Percentiles rank a stretch among this genome's conserved stretches.
Evolutionary conservation across 2,329 filamentous ascomycete species (phyloP).

Genomic region (Paecilomyces variotii): DNA sequence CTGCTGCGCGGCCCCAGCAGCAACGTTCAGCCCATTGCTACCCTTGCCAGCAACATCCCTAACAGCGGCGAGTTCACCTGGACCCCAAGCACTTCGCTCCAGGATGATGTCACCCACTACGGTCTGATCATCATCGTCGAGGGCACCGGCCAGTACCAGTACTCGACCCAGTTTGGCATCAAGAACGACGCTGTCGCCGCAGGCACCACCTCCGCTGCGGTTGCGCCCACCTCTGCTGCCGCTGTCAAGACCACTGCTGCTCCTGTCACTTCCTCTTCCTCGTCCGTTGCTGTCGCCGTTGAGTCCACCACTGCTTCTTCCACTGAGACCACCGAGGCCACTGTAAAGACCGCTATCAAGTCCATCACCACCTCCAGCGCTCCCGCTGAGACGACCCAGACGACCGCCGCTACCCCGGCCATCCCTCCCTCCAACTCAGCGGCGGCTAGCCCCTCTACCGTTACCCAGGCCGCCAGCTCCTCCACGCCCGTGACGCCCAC

Average conservation of each 20-base stretch:
- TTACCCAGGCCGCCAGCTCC: neutral
- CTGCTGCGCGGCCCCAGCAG: conserved; percentile 52
- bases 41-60: conserved; percentile 45
- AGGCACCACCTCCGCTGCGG: neutral
- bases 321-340: conserved; percentile 3
- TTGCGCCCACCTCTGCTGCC: neutral
- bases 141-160: conserved; percentile 53
- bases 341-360: conserved; percentile 8
- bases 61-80: conserved; percentile 51
- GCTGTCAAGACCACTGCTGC: conserved; percentile 2
- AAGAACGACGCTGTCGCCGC: conserved; percentile 16
- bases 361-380: conserved; percentile 2
- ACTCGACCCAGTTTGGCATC: conserved; percentile 56
- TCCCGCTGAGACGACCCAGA: conserved; percentile 4
- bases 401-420: conserved; percentile 5
- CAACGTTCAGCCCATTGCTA: conserved; percentile 45
- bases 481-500: neutral
- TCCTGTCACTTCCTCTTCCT: conserved; percentile 5
- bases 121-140: conserved; percentile 56
- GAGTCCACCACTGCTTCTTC: conserved; percentile 2
- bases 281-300: conserved; percentile 1
- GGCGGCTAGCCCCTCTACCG: conserved; percentile 2
- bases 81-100: conserved; percentile 44
- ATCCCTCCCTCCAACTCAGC: neutral
- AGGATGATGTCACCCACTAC: conserved; percentile 45